A percentile compares a stretch with the other conserved stretches of the same genome.
phyloP scores from a whole-genome alignment of 2,329 filamentous ascomycete species.

The Teratosphaeria zuluensis region DNA sequence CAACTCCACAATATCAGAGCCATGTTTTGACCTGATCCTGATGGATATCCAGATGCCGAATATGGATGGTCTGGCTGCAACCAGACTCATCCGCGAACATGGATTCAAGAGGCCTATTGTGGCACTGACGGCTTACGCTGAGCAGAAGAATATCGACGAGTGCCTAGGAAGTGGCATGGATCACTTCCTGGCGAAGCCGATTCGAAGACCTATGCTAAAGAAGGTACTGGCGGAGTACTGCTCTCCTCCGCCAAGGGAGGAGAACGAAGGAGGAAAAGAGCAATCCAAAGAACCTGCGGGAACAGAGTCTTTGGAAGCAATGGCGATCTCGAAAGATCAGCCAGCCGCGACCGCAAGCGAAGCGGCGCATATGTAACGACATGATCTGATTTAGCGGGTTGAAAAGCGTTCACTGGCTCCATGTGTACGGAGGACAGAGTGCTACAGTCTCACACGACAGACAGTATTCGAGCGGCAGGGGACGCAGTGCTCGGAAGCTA shows the following conservation, averaged over 20 bases:
- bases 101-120: constrained; percentile 85
- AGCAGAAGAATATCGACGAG: constrained; percentile 62
- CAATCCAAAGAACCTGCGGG: background rate
- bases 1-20: constrained; percentile 35
- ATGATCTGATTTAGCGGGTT: background rate
- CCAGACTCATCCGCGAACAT: constrained; percentile 72
- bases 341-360: background rate
- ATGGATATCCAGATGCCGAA: constrained; percentile 96
- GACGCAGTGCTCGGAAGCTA: background rate
- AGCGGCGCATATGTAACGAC: background rate
- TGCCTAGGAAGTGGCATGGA: constrained; percentile 83
- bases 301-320: background rate
- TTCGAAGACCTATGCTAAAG: constrained; percentile 74
- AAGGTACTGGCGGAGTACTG: constrained; percentile 75
- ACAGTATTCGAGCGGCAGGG: background rate
- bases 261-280: constrained; percentile 33
- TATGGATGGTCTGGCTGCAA: constrained; percentile 79
- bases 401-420: background rate
- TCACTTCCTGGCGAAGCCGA: constrained; percentile 67
- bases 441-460: background rate
- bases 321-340: background rate
- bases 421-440: background rate
- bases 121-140: constrained; percentile 79
- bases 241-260: constrained; percentile 72
- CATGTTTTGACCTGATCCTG: constrained; percentile 75